Evolutionary conservation across 2,329 filamentous ascomycete species (phyloP), one percentile per base, ranked within the genome.

Genomic region (Shiraia bambusicola): DNA sequence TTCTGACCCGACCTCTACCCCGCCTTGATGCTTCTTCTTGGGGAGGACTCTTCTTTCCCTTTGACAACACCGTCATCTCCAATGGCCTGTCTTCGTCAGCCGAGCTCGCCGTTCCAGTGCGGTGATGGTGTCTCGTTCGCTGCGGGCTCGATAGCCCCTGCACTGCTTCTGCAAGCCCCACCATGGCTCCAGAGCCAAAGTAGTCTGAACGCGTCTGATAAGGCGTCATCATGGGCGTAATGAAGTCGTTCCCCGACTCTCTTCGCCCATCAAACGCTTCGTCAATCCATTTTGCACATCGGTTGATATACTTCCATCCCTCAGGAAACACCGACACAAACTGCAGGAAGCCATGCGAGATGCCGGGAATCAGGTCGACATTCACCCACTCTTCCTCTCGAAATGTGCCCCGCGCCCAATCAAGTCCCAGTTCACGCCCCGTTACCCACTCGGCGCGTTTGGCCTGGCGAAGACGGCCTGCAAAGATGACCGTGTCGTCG

Each of bases 401-500:
- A 54, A 90, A 92, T 3, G 63, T 66, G 4, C 72, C 80, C 24
- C 26, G 71, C 69, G 57, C 72, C 65, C 70, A 80, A 63, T 72
- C 74, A 40, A 78, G 73, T n/a, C 72, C 80, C 33, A 75, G 61
- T 27, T 84, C 81, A 48, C 78, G 74, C 3, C 77, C 73, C 32
- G 80, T 76, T 2, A 70, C 68, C 69, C 80, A 75, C 36, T 77
- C 70, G 47, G 79, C 76, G 3, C 79, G 66, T 52, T 85, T 95
- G 2, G 90, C 88, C 47, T 91, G 82, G 6, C 90, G 78, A n/a
- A 98, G 69, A 0, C 92, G 77, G 0, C 92, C 93, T 0, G 93
- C 91, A 60, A 98, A 96, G 48, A 98, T 91, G 34, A 96, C 89
- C 0, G 93, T 98, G 66, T 98, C 93, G 62, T 98, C 93, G 0